Evolutionary conservation across 139 green algal genomes (phyloP).

Genomic region (Chlorella sp.): DNA sequence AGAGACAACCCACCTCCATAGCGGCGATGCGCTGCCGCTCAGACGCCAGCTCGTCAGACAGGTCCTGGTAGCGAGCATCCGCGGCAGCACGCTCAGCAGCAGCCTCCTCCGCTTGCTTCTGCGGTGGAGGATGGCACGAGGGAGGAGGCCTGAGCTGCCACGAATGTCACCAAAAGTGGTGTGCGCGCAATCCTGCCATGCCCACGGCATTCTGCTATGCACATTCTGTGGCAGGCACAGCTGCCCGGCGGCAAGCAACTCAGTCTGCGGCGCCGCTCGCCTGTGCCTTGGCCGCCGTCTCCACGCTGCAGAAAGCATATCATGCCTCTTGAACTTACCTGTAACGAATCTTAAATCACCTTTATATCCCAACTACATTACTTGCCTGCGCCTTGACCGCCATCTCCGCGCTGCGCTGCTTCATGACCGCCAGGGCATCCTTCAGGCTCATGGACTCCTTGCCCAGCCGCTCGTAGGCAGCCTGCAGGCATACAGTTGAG

Average conservation of each 20-base stretch:
- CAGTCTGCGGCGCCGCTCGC: background rate
- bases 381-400: slow-evolving; percentile 33
- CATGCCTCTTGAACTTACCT: slow-evolving; percentile 48
- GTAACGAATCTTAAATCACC: too few species aligned
- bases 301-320: slow-evolving; percentile 37
- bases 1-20: background rate
- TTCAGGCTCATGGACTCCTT: slow-evolving; percentile 45
- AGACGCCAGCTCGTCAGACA: slow-evolving; percentile 16
- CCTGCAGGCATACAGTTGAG: too few species aligned
- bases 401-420: slow-evolving; percentile 48
- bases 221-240: too few species aligned
- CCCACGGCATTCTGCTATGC: too few species aligned
- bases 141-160: too few species aligned
- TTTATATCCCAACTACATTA: too few species aligned
- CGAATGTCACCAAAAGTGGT: too few species aligned
- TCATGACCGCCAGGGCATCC: slow-evolving; percentile 56
- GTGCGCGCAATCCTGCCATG: too few species aligned
- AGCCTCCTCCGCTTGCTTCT: slow-evolving; percentile 19
- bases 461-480: slow-evolving; percentile 40
- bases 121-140: background rate
- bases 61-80: background rate
- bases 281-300: slow-evolving; percentile 41
- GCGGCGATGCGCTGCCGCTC: background rate
- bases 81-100: slow-evolving; percentile 18
- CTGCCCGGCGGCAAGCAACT: background rate